phyloP scores from a whole-genome alignment of 441 rosid species.

The Gossypium laxum region DNA sequence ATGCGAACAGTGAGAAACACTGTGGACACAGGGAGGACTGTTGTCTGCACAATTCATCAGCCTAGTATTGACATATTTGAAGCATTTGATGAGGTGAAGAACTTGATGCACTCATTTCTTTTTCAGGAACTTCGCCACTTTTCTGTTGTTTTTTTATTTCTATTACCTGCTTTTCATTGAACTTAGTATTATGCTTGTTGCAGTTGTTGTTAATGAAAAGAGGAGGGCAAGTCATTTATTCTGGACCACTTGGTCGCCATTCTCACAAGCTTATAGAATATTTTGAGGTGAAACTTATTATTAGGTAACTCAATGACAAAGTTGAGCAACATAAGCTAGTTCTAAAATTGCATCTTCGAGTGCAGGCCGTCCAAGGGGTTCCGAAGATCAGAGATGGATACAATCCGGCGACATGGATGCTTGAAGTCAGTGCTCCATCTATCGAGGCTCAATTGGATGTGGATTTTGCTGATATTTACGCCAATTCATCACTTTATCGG shows the following conservation, averaged over 20 bases:
- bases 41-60: conserved; percentile 89
- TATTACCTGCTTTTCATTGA: not conserved
- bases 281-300: conserved; percentile 41
- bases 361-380: conserved; percentile 59
- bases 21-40: conserved; percentile 7
- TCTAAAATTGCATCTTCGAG: not conserved
- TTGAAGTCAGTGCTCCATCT: conserved; percentile 52
- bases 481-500: conserved; percentile 40
- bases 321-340: not conserved
- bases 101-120: not conserved
- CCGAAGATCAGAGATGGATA: conserved; percentile 55
- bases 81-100: conserved; percentile 71
- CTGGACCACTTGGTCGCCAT: conserved; percentile 59
- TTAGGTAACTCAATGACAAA: not conserved
- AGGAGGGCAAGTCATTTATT: conserved; percentile 79
- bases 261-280: conserved; percentile 72
- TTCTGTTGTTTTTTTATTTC: not conserved
- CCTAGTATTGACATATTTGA: conserved; percentile 89
- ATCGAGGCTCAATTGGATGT: conserved; percentile 51
- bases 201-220: conserved; percentile 78
- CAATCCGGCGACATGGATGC: conserved; percentile 96
- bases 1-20: too few species aligned
- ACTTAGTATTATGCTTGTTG: conserved; percentile 13
- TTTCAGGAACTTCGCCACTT: not conserved
- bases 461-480: conserved; percentile 64